Evolutionary conservation across 495 filamentous ascomycete species (phyloP).

Genomic region (Tuber magnatum): DNA sequence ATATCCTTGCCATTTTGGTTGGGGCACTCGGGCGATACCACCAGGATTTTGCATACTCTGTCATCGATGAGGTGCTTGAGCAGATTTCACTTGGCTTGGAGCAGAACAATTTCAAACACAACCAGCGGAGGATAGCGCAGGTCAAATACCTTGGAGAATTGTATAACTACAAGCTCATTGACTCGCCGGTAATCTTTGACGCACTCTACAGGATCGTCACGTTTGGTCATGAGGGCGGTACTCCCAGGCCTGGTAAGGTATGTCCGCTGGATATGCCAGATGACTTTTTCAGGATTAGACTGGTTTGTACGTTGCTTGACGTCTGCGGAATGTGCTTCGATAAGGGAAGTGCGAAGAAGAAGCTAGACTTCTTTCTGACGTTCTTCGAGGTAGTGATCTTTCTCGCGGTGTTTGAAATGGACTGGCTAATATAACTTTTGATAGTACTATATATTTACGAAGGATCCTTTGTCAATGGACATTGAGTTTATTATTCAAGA

Average conservation of each 20-base stretch:
- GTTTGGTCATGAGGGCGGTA: slow-evolving; percentile 79
- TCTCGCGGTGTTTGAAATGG: not conserved
- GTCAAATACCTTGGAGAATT: slow-evolving; percentile 95
- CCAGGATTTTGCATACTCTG: slow-evolving; percentile 73
- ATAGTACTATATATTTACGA: slow-evolving; percentile 85
- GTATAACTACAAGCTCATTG: slow-evolving; percentile 96
- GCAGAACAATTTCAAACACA: slow-evolving; percentile 94
- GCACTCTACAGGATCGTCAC: slow-evolving; percentile 88
- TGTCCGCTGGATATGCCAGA: slow-evolving; percentile 78
- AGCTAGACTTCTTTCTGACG: slow-evolving; percentile 93
- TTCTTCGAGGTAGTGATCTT: slow-evolving; percentile 65
- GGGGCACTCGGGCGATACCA: slow-evolving; percentile 85
- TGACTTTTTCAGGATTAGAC: slow-evolving; percentile 88
- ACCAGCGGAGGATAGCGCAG: slow-evolving; percentile 89
- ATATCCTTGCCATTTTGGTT: slow-evolving; percentile 86
- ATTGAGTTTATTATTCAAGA: slow-evolving; percentile 96
- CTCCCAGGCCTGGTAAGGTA: slow-evolving; percentile 66
- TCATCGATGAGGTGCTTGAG: slow-evolving; percentile 87
- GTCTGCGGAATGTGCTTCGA: slow-evolving; percentile 96
- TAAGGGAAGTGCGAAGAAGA: slow-evolving; percentile 86
- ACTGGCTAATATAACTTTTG: slow-evolving; percentile 42
- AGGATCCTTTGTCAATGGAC: slow-evolving; percentile 89
- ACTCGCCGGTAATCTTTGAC: slow-evolving; percentile 92
- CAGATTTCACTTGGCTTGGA: slow-evolving; percentile 83
- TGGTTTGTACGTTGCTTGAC: slow-evolving; percentile 83